Conservation (phyloP, 2,329 filamentous ascomycete species). For the Claviceps sp. region DNA sequence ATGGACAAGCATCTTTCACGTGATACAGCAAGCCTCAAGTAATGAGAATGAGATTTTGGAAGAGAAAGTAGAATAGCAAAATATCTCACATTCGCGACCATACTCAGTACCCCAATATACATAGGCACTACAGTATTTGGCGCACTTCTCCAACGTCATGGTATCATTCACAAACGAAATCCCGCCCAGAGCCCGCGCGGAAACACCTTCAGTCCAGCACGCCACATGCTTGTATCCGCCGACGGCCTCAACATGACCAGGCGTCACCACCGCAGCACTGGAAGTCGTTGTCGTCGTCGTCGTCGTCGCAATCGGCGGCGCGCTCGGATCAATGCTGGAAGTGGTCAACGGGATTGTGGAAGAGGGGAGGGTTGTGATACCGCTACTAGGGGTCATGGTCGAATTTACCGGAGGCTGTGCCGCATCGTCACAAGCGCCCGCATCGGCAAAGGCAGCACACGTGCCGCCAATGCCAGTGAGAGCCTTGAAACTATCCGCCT, state of each 20-base stretch:
- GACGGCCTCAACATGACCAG: constrained; percentile 24
- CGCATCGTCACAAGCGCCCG: constrained; percentile 15
- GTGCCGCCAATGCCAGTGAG: constrained; percentile 29
- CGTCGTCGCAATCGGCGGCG: neutral
- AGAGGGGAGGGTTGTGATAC: constrained; percentile 6
- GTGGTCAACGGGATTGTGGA: neutral
- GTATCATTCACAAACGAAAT: constrained; percentile 28
- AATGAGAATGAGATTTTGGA: neutral
- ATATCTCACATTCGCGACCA: constrained; percentile 32
- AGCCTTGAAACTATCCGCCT: constrained; percentile 35
- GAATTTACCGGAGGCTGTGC: constrained; percentile 8
- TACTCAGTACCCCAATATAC: constrained; percentile 38
- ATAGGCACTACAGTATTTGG: constrained; percentile 31
- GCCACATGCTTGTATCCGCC: constrained; percentile 31
- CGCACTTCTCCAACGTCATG: constrained; percentile 37
- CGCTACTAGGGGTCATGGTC: constrained; percentile 6
- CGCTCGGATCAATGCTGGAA: neutral
- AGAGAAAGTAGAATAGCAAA: neutral
- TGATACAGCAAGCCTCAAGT: too few species aligned
- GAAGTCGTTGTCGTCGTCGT: constrained; percentile 15
- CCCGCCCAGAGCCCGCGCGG: constrained; percentile 28
- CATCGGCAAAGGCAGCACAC: constrained; percentile 27
- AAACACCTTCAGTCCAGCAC: constrained; percentile 34
- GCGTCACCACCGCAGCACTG: constrained; percentile 11
- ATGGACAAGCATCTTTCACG: too few species aligned